Conservation (phyloP, 257 asterid genomes). For the Salvia hispanica region DNA sequence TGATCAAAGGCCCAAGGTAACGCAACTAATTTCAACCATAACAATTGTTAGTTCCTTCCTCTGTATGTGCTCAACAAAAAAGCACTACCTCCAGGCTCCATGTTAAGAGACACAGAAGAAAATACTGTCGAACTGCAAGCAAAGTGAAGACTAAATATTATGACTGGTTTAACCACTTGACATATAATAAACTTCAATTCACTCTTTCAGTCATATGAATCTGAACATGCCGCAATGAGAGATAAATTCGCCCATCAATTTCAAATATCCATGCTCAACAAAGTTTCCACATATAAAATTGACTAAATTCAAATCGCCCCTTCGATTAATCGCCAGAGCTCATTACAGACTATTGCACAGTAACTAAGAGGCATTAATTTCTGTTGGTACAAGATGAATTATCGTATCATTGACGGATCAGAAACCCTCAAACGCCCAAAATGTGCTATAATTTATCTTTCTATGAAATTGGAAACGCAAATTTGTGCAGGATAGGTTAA, state of each 20-base stretch:
- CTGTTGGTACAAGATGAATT: background rate
- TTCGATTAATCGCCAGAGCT: background rate
- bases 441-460: background rate
- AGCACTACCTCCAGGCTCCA: background rate
- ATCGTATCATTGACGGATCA: conserved; percentile 21
- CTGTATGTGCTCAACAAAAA: background rate
- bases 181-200: conserved; percentile 7
- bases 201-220: conserved; percentile 13
- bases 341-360: conserved; percentile 6
- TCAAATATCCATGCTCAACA: conserved; percentile 19
- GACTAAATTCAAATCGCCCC: background rate
- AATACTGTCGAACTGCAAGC: conserved; percentile 14
- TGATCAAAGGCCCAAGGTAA: conserved; percentile 11
- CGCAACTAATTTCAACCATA: conserved; percentile 15
- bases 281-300: conserved; percentile 8
- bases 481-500: conserved; percentile 21
- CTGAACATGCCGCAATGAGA: background rate
- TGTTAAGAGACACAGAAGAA: background rate
- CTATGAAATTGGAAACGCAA: conserved; percentile 17
- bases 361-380: background rate
- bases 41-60: conserved; percentile 1
- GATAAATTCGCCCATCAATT: conserved; percentile 4
- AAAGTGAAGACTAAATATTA: background rate
- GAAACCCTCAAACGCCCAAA: conserved; percentile 27
- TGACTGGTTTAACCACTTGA: conserved; percentile 1